Evolutionary conservation across 768 basidiomycete species (phyloP).

Genomic region (Leucosporidium creatinivorum): DNA sequence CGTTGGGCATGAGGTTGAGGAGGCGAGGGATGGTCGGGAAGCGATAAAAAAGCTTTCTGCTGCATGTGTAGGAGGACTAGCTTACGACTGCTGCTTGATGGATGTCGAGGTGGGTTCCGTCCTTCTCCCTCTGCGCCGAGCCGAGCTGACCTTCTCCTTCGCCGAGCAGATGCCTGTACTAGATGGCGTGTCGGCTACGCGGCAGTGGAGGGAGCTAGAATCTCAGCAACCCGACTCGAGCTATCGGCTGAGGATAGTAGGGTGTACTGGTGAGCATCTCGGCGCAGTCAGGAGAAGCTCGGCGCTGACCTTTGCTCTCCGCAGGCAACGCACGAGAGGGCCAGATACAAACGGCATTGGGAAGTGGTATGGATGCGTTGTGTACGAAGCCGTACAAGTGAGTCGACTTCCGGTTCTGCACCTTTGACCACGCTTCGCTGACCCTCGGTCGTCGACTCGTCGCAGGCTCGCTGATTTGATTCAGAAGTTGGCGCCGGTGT

Average conservation of each 20-base stretch:
- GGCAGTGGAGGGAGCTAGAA: constrained; percentile 24
- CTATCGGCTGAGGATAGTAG: too few relatives aligned
- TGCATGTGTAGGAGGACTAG: not conserved
- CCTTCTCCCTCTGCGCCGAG: not conserved
- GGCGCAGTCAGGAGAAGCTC: not conserved
- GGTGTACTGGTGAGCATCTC: too few relatives aligned
- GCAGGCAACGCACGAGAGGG: constrained; percentile 35
- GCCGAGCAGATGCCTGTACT: constrained; percentile 28
- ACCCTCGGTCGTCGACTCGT: too few relatives aligned
- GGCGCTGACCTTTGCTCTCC: constrained; percentile 29
- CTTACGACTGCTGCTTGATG: constrained; percentile 30
- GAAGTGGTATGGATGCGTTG: constrained; percentile 31
- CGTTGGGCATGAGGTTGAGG: constrained; percentile 12
- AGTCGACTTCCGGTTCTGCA: not conserved
- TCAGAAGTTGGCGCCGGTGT: too few relatives aligned
- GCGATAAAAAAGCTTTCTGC: constrained; percentile 1
- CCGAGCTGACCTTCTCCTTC: not conserved
- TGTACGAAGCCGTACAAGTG: constrained; percentile 36
- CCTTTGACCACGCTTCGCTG: too few relatives aligned
- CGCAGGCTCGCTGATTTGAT: too few relatives aligned
- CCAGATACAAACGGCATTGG: constrained; percentile 32
- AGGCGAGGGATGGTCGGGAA: constrained; percentile 24
- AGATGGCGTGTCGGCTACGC: constrained; percentile 32
- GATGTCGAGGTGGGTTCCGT: constrained; percentile 24
- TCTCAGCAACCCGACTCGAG: too few relatives aligned